phyloP scores from a whole-genome alignment of 805 yeast genomes.

The Myxozyma geophila region DNA sequence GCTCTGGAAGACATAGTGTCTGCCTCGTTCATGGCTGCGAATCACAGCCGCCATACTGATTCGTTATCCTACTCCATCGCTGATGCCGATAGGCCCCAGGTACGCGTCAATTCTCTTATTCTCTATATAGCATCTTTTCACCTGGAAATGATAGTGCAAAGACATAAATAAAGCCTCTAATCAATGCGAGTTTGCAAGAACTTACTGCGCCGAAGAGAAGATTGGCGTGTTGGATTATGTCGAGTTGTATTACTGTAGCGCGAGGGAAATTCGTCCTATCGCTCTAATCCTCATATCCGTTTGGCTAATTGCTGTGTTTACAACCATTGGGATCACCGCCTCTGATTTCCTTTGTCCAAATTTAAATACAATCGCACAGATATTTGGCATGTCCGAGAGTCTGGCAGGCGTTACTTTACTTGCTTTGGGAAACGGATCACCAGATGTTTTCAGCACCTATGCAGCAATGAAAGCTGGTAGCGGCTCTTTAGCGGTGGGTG shows the following conservation, averaged over 20 bases:
- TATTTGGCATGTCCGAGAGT: constrained; percentile 69
- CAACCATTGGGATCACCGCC: constrained; percentile 75
- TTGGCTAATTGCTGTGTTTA: constrained; percentile 54
- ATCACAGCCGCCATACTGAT: too few species aligned
- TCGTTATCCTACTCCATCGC: not conserved
- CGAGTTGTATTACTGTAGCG: constrained; percentile 37
- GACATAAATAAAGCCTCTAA: constrained; percentile 26
- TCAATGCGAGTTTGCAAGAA: constrained; percentile 37
- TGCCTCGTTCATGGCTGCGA: too few species aligned
- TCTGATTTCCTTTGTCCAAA: constrained; percentile 84
- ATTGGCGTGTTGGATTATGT: constrained; percentile 35
- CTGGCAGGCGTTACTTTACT: constrained; percentile 78
- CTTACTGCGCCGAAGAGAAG: constrained; percentile 29
- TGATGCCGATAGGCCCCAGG: not conserved
- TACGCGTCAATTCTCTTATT: not conserved
- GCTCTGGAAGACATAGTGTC: too few species aligned
- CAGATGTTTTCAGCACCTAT: constrained; percentile 84
- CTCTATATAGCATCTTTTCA: not conserved
- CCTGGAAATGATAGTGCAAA: constrained; percentile 16
- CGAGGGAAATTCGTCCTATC: constrained; percentile 12
- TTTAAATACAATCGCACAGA: constrained; percentile 64
- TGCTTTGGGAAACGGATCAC: constrained; percentile 91
- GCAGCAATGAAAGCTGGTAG: constrained; percentile 77
- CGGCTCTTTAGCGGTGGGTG: constrained; percentile 82
- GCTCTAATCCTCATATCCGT: constrained; percentile 35